Evolutionary conservation across 2,329 filamentous ascomycete species (phyloP).

Genomic region (Arachnomyces sp.): DNA sequence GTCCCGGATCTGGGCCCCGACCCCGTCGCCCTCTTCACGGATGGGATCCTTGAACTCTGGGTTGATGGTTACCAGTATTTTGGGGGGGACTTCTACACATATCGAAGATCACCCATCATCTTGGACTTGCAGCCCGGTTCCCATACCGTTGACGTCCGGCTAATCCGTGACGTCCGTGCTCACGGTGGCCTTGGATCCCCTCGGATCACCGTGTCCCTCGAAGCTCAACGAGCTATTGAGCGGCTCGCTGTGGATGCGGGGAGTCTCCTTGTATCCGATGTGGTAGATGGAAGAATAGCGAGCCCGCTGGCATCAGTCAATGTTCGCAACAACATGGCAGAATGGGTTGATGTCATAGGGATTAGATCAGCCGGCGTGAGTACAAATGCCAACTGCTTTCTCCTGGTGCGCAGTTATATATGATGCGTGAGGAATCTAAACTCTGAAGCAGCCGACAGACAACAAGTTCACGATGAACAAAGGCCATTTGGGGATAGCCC

Average conservation of each 20-base stretch:
- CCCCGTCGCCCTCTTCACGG: conserved; percentile 37
- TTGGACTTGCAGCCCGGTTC: conserved; percentile 41
- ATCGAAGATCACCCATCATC: conserved; percentile 42
- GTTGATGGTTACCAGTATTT: conserved; percentile 45
- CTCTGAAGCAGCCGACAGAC: conserved; percentile 1
- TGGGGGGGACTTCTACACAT: conserved; percentile 50
- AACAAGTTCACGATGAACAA: conserved; percentile 7
- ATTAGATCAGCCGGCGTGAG: conserved; percentile 14
- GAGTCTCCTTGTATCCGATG: conserved; percentile 42
- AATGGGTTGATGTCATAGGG: conserved; percentile 14
- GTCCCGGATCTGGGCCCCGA: conserved; percentile 26
- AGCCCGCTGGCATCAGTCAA: conserved; percentile 41
- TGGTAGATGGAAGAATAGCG: conserved; percentile 41
- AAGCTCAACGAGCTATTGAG: conserved; percentile 20
- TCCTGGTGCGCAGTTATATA: too few species aligned
- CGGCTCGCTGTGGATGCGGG: conserved; percentile 23
- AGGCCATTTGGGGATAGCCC: conserved; percentile 18
- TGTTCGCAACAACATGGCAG: conserved; percentile 38
- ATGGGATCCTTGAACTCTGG: conserved; percentile 46
- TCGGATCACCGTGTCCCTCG: conserved; percentile 35
- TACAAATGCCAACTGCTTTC: not conserved
- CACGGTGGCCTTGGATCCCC: conserved; percentile 42
- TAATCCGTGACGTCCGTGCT: conserved; percentile 49
- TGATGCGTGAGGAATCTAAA: conserved; percentile 1
- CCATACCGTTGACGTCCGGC: conserved; percentile 45